Base-by-base conservation (phyloP, 75 land plant species). In the Sequoiadendron giganteum region DNA sequence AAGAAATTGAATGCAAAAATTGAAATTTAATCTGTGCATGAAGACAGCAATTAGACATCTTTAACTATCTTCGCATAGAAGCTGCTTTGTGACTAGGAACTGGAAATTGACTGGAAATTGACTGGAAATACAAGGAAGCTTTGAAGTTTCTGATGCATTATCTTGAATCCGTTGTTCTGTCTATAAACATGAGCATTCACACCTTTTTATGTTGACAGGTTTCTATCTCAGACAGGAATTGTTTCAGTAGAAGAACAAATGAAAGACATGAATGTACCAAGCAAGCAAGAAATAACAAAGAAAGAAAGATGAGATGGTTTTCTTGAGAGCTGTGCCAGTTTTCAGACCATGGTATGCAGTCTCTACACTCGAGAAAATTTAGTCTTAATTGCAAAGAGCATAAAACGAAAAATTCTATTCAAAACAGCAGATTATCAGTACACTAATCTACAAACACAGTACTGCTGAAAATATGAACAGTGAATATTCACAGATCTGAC, bases 171-270 rank as follows among this genome's bases (percentile, higher is more conserved):
- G 1, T 80, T 81, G 40, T 21, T 42, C 13, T 28, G 48, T 81
- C 25, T 32, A 45, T 18, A 11, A 45, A 81, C 49, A 81, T 39
- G 49, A 25, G 10, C 48, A 45, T 28, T 81, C 10, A 81, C 45
- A 81, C 30, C 25, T 45, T 21, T 25, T 3, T 81, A 43, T 81
- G 32, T 45, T 45, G 84, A 45, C 84, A 81, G 84, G 84, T 81
- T 81, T 10, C 84, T 81, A 21, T 81, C 84, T 42, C 84, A 81
- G 84, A 81, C 84, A 10, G 84, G 84, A 81, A 43, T 81, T 81
- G 84, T 81, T 43, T 42, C 84, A 25, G 84, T 45, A 45, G 84
- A 81, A 81, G 30, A 81, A 25, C 84, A 81, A 52, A 81, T 81
- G 84, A 81, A 81, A 81, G 84, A 81, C 10, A 43, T 81, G 84